Conservation (phyloP, 176 grass and related monocot species). For the Bothriochloa decipiens region DNA sequence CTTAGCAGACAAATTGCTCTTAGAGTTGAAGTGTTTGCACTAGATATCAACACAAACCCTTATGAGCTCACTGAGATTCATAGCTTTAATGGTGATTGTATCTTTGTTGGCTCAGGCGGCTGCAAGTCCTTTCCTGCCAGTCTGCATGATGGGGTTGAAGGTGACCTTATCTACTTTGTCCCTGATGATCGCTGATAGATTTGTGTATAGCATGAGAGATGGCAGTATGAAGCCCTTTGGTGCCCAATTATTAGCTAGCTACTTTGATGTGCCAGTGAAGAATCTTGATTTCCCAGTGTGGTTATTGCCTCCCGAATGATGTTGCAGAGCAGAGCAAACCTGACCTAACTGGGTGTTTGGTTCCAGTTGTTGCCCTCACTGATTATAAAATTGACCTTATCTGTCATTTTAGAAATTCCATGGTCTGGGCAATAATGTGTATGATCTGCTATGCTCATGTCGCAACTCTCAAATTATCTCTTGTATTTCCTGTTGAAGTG, state of each 20-base stretch:
- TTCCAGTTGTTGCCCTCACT: background rate
- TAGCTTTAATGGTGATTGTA: conserved; percentile 24
- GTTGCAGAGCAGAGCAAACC: background rate
- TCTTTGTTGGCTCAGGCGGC: conserved; percentile 1
- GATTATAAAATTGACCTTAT: no score
- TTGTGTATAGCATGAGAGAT: conserved; percentile 24
- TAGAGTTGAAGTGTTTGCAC: conserved; percentile 23
- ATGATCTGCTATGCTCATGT: background rate
- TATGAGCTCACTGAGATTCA: conserved; percentile 14
- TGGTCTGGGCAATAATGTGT: no score
- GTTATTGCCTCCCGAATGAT: conserved; percentile 26
- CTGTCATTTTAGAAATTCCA: no score
- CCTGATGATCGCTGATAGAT: background rate
- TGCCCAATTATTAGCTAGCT: background rate
- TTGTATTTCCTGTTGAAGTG: background rate
- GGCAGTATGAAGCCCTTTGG: background rate
- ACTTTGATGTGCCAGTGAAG: background rate
- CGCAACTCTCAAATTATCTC: no score
- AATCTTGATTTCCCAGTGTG: background rate
- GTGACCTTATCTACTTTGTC: conserved; percentile 27
- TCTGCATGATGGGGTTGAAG: conserved; percentile 19
- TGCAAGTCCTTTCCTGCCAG: conserved; percentile 40
- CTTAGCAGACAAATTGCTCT: background rate
- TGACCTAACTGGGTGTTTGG: background rate
- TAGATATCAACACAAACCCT: conserved; percentile 35